Percentiles rank a stretch among this genome's conserved stretches.
Evolutionary conservation across 2,329 filamentous ascomycete genomes (phyloP).

Genomic region (Aspergillus ochraceus): DNA sequence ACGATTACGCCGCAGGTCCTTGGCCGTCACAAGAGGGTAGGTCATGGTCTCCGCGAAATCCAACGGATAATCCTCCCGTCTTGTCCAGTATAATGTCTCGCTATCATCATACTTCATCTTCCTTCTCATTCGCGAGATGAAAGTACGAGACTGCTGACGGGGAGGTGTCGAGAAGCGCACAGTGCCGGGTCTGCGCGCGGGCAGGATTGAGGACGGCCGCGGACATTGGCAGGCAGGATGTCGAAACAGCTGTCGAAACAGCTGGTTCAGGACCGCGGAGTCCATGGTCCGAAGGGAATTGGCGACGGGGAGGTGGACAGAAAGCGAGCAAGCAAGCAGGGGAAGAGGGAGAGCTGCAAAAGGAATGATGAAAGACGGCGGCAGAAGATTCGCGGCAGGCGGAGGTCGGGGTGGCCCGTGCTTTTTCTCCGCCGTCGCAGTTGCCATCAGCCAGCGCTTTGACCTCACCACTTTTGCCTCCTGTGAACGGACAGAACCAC

Average conservation of each 20-base stretch:
- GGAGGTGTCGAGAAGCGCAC: conserved; percentile 23
- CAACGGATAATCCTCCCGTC: conserved; percentile 71
- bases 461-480: neutral
- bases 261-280: conserved; percentile 71
- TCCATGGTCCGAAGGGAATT: conserved; percentile 61
- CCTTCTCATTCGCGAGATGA: conserved; percentile 36
- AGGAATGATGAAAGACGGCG: conserved; percentile 18
- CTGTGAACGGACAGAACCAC: neutral
- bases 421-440: conserved; percentile 26
- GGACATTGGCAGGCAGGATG: conserved; percentile 65
- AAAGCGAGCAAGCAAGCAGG: conserved; percentile 5
- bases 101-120: conserved; percentile 42
- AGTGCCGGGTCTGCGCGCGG: conserved; percentile 19
- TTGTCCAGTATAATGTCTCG: conserved; percentile 78
- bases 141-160: conserved; percentile 36
- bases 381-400: conserved; percentile 10
- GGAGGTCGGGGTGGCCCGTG: conserved; percentile 34
- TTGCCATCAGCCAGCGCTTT: neutral
- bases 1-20: conserved; percentile 68
- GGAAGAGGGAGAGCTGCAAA: conserved; percentile 18
- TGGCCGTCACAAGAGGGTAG: conserved; percentile 83
- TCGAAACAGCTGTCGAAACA: conserved; percentile 83
- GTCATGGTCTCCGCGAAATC: conserved; percentile 80
- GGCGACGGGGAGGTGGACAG: conserved; percentile 5
- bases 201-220: conserved; percentile 37